Evolutionary conservation across 768 basidiomycete species (phyloP).

Genomic region (Pholiota molesta): DNA sequence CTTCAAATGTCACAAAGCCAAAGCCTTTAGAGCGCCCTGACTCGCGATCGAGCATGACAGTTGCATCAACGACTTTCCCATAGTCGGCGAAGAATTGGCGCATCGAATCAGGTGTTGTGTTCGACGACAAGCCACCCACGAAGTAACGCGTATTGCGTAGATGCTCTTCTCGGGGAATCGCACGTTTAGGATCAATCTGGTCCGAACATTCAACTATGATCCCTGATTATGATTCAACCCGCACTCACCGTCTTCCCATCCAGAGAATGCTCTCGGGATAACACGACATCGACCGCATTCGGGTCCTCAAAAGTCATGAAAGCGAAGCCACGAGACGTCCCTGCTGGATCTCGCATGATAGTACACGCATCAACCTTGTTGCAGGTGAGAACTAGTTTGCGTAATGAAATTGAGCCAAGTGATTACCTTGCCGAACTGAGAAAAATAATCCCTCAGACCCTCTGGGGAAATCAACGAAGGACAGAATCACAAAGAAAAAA

Average conservation of each 20-base stretch:
- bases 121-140: conserved; percentile 73
- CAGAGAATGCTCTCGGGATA: conserved; percentile 66
- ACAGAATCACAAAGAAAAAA: conserved; percentile 13
- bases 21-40: conserved; percentile 79
- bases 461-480: conserved; percentile 41
- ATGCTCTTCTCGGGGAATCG: conserved; percentile 84
- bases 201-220: background rate
- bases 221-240: background rate
- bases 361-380: conserved; percentile 76
- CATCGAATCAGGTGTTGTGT: conserved; percentile 73
- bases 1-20: conserved; percentile 83
- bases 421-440: conserved; percentile 73
- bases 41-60: conserved; percentile 85
- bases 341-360: conserved; percentile 80
- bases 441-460: conserved; percentile 71
- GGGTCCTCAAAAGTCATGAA: conserved; percentile 82
- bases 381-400: conserved; percentile 9
- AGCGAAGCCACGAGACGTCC: conserved; percentile 82
- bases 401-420: background rate
- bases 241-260: conserved; percentile 75
- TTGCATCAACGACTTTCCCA: conserved; percentile 82
- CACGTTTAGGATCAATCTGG: conserved; percentile 88
- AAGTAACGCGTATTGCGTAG: conserved; percentile 78
- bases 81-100: conserved; percentile 69
- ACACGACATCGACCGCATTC: conserved; percentile 62